Conservation (phyloP, 495 filamentous ascomycete genomes). For the Hyphodiscus hymeniophilus region DNA sequence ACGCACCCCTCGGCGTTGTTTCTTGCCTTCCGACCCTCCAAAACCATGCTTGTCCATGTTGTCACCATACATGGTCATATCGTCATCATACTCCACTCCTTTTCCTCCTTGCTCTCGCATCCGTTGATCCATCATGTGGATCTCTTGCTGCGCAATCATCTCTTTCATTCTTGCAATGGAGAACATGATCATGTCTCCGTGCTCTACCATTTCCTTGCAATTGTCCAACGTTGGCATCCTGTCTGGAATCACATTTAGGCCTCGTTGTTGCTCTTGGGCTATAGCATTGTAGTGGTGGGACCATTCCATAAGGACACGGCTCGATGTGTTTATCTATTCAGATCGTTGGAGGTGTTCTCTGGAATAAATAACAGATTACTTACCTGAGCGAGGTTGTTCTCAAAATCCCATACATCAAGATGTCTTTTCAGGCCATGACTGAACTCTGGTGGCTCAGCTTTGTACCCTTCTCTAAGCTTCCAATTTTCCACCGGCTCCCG, state of each 20-base stretch:
- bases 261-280: conserved; percentile 19
- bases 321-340: conserved; percentile 13
- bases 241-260: conserved; percentile 11
- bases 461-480: conserved; percentile 10
- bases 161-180: conserved; percentile 13
- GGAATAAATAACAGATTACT: background rate
- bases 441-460: conserved; percentile 3
- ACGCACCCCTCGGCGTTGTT: conserved; percentile 24
- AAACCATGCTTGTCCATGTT: conserved; percentile 20
- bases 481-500: conserved; percentile 7
- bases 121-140: conserved; percentile 7
- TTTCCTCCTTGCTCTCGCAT: conserved; percentile 15
- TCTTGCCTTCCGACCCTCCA: conserved; percentile 19
- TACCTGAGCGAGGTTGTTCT: conserved; percentile 19
- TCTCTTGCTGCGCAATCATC: conserved; percentile 14
- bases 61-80: conserved; percentile 23
- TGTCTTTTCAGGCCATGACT: conserved; percentile 19
- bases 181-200: conserved; percentile 7
- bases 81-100: conserved; percentile 15
- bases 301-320: conserved; percentile 11
- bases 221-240: conserved; percentile 22
- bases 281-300: conserved; percentile 16
- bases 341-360: background rate
- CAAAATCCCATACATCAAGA: conserved; percentile 21
- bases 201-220: conserved; percentile 15